Conservation (phyloP, 1,139 yeast species). For the Blastobotrys buckinghamii region DNA sequence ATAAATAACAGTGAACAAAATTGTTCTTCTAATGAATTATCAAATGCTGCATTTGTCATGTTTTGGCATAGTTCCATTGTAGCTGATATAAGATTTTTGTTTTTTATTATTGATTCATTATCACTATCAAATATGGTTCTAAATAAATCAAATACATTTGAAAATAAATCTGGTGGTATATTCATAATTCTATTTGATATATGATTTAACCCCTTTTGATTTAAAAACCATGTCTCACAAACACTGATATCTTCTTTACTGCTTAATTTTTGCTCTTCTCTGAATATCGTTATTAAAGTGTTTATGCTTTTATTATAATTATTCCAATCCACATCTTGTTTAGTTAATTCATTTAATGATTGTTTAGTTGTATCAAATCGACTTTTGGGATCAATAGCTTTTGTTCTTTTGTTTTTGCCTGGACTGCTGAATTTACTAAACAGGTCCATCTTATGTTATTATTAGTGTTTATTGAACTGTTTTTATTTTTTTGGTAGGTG, state of each 20-base stretch:
- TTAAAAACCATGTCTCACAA: slow-evolving; percentile 19
- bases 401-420: background rate
- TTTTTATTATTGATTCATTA: slow-evolving; percentile 12
- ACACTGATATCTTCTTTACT: slow-evolving; percentile 10
- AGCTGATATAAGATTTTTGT: slow-evolving; percentile 17
- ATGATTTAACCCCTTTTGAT: slow-evolving; percentile 15
- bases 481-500: background rate
- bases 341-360: slow-evolving; percentile 12
- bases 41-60: slow-evolving; percentile 13
- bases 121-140: slow-evolving; percentile 17
- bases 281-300: slow-evolving; percentile 9
- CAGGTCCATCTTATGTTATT: slow-evolving; percentile 3
- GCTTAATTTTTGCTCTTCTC: slow-evolving; percentile 12
- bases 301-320: slow-evolving; percentile 1
- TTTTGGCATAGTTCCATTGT: slow-evolving; percentile 18
- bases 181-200: slow-evolving; percentile 16
- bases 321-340: background rate
- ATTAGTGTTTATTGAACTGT: background rate
- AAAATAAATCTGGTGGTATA: slow-evolving; percentile 10
- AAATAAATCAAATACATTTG: slow-evolving; percentile 15
- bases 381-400: slow-evolving; percentile 12
- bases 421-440: slow-evolving; percentile 7
- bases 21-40: slow-evolving; percentile 15
- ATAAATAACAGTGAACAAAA: slow-evolving; percentile 19
- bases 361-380: slow-evolving; percentile 18